A percentile compares a stretch with the other conserved stretches of the same genome.
phyloP scores from a whole-genome alignment of 202 grass and related monocot species.

The Saccharum hybrid region DNA sequence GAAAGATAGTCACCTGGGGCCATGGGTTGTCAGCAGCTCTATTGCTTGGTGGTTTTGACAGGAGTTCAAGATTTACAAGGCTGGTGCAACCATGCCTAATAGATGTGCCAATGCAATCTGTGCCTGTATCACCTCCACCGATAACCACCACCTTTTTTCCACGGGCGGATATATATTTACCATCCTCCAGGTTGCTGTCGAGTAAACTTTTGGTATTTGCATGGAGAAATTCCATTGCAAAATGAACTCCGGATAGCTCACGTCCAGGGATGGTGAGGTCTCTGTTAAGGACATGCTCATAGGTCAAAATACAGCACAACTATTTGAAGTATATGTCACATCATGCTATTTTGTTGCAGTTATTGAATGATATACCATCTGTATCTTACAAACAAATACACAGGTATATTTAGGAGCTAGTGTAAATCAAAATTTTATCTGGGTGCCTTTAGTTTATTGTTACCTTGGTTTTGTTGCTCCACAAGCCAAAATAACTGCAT shows the following conservation, averaged over 20 bases:
- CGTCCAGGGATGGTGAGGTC: conserved; percentile 86
- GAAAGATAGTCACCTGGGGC: conserved; percentile 73
- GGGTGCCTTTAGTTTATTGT: conserved; percentile 16
- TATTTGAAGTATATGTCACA: conserved; percentile 1
- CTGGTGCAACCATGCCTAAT: conserved; percentile 88
- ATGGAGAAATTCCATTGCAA: conserved; percentile 98
- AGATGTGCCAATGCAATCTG: conserved; percentile 96
- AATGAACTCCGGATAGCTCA: conserved; percentile 85
- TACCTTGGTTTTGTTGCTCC: conserved; percentile 97
- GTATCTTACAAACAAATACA: not conserved
- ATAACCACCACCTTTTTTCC: conserved; percentile 99
- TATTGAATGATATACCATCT: conserved; percentile 23
- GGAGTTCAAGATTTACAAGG: conserved; percentile 86
- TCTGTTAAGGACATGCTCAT: conserved; percentile 45
- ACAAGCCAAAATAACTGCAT: conserved; percentile 87
- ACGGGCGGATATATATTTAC: conserved; percentile 88
- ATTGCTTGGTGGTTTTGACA: conserved; percentile 74
- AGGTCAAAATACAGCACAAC: not conserved
- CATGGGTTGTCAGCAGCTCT: conserved; percentile 86
- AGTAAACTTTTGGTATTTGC: conserved; percentile 98
- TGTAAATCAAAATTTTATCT: not conserved
- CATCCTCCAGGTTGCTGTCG: conserved; percentile 93
- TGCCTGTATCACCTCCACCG: conserved; percentile 95
- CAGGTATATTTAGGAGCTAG: not conserved
- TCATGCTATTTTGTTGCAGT: not conserved